Conservation (phyloP, 768 basidiomycete species). For the Rhizopogon roseolus region DNA sequence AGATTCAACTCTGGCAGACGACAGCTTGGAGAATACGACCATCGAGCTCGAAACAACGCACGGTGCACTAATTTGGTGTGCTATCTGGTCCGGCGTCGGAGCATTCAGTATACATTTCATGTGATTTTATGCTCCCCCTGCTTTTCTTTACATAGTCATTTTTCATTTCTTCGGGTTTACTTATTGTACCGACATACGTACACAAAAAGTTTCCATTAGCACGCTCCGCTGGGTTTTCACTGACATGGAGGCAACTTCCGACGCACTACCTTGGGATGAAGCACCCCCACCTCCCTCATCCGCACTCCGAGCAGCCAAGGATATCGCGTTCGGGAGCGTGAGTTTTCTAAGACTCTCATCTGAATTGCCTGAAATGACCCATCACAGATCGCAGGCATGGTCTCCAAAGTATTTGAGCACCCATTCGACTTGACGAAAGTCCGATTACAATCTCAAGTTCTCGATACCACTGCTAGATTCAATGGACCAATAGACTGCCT, state of each 20-base stretch:
- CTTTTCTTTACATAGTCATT: too few relatives aligned
- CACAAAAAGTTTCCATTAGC: too few relatives aligned
- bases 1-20: not conserved
- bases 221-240: too few relatives aligned
- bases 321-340: constrained; percentile 56
- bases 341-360: constrained; percentile 16
- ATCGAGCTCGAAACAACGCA: not conserved
- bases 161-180: too few relatives aligned
- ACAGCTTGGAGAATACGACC: constrained; percentile 6
- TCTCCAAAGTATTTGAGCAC: constrained; percentile 84
- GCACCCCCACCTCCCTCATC: constrained; percentile 11
- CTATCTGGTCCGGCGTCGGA: too few relatives aligned
- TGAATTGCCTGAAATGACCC: not conserved
- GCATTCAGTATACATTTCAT: too few relatives aligned
- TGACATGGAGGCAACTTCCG: constrained; percentile 12
- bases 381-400: constrained; percentile 75
- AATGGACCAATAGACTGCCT: constrained; percentile 88
- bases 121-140: too few relatives aligned
- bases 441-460: constrained; percentile 85
- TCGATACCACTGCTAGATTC: constrained; percentile 66
- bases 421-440: constrained; percentile 97
- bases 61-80: too few relatives aligned
- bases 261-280: constrained; percentile 11
- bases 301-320: constrained; percentile 30
- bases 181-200: too few relatives aligned